phyloP scores from a whole-genome alignment of 768 basidiomycete species.

The Trametes cubensis region DNA sequence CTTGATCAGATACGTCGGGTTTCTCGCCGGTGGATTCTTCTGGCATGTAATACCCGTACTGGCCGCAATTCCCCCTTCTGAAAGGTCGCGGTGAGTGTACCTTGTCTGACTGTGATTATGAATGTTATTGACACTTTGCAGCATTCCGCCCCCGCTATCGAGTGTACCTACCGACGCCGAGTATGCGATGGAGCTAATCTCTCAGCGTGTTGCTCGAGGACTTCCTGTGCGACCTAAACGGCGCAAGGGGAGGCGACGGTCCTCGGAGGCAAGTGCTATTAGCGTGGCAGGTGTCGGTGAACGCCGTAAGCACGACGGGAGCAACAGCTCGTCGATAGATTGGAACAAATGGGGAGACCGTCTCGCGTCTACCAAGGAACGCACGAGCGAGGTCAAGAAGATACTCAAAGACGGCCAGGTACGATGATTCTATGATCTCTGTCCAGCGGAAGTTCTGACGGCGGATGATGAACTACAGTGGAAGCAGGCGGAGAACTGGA shows the following conservation, averaged over 20 bases:
- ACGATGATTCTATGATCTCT: slow-evolving; percentile 22
- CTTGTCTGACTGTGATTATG: background rate
- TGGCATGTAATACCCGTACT: slow-evolving; percentile 67
- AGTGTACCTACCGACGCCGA: slow-evolving; percentile 70
- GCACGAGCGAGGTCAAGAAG: slow-evolving; percentile 43
- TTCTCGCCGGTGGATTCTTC: slow-evolving; percentile 53
- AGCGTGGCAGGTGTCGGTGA: background rate
- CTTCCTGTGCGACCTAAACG: slow-evolving; percentile 44
- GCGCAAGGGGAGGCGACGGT: slow-evolving; percentile 7
- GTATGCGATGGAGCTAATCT: slow-evolving; percentile 73
- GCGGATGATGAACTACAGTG: slow-evolving; percentile 19
- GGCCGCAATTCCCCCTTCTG: slow-evolving; percentile 48
- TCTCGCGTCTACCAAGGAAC: slow-evolving; percentile 48
- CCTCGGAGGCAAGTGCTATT: background rate
- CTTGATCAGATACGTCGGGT: slow-evolving; percentile 50
- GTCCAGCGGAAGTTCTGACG: background rate
- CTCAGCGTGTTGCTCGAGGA: slow-evolving; percentile 58
- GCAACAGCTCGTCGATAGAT: slow-evolving; percentile 36
- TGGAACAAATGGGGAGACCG: slow-evolving; percentile 63
- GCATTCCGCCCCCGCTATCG: slow-evolving; percentile 39
- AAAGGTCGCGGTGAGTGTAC: slow-evolving; percentile 47
- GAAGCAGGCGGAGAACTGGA: slow-evolving; percentile 30
- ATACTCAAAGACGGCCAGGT: slow-evolving; percentile 42
- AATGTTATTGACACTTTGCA: slow-evolving; percentile 28
- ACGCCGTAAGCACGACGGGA: background rate